Conservation (phyloP, 495 filamentous ascomycete genomes). For the Wilcoxina mikolae region DNA sequence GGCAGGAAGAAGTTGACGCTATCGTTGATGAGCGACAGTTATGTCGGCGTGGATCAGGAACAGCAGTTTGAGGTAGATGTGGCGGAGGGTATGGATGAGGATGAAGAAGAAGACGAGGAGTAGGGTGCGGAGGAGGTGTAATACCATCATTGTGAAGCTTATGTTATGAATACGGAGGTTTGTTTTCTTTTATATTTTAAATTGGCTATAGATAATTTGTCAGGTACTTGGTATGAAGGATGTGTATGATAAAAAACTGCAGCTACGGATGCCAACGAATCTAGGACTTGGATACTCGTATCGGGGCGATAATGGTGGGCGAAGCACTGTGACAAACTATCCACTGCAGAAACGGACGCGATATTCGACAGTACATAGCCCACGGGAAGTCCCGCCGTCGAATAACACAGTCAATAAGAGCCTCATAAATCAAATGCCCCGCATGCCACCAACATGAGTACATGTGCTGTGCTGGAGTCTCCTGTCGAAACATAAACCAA, state of each 20-base stretch:
- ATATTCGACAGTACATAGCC: too few species aligned
- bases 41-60: conserved; percentile 87
- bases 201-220: not conserved
- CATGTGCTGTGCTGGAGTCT: too few species aligned
- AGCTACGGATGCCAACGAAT: too few species aligned
- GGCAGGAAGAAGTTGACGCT: conserved; percentile 80
- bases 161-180: not conserved
- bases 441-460: too few species aligned
- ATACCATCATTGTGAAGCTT: not conserved
- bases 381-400: too few species aligned
- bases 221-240: not conserved
- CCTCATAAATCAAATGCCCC: too few species aligned
- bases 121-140: not conserved
- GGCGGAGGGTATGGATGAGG: conserved; percentile 89
- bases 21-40: conserved; percentile 95
- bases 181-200: not conserved
- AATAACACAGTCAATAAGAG: too few species aligned
- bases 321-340: too few species aligned
- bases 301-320: too few species aligned
- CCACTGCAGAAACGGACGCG: too few species aligned
- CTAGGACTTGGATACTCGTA: too few species aligned
- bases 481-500: too few species aligned
- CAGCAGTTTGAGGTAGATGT: conserved; percentile 72
- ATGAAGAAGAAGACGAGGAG: conserved; percentile 70
- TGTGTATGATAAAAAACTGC: not conserved